Percentiles rank a stretch among this genome's conserved stretches.
Evolutionary conservation across 192 early-diverging fungal genomes (phyloP).

Genomic region (Coemansia sp.): DNA sequence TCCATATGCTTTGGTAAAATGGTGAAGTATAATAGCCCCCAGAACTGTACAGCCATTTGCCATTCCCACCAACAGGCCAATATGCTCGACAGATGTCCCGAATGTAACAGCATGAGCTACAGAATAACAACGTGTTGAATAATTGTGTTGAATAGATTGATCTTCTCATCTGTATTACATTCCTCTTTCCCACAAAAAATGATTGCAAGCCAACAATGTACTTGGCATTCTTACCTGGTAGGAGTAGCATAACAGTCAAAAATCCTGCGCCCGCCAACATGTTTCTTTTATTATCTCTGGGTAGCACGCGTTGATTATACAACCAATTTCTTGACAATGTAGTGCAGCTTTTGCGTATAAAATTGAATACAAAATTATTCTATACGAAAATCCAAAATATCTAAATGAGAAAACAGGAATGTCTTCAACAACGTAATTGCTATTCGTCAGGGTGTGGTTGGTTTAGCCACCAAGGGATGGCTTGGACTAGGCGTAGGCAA

Average conservation of each 20-base stretch:
- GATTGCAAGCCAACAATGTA: neutral
- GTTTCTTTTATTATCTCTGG: neutral
- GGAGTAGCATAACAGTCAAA: slow-evolving; percentile 46
- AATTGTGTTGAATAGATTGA: neutral
- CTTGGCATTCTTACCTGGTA: slow-evolving; percentile 35
- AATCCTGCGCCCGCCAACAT: slow-evolving; percentile 55
- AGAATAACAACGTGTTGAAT: neutral
- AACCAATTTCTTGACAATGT: neutral
- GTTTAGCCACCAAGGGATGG: neutral
- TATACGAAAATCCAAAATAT: neutral
- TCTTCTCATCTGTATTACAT: neutral
- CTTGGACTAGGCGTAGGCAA: neutral
- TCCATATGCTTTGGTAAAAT: slow-evolving; percentile 49
- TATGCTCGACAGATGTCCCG: slow-evolving; percentile 48
- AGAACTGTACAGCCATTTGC: slow-evolving; percentile 48
- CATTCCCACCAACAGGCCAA: slow-evolving; percentile 48
- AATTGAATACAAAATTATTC: neutral
- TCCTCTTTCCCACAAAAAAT: neutral
- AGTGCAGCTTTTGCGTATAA: neutral
- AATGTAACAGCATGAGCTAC: slow-evolving; percentile 52
- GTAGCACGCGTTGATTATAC: neutral
- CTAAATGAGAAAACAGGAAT: neutral
- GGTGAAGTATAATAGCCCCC: slow-evolving; percentile 49
- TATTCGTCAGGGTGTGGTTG: neutral
- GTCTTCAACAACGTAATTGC: neutral